Percentiles rank a stretch among this genome's conserved stretches.
phyloP scores from a whole-genome alignment of 192 early-diverging fungal species.

The Umbelopsis vinacea region DNA sequence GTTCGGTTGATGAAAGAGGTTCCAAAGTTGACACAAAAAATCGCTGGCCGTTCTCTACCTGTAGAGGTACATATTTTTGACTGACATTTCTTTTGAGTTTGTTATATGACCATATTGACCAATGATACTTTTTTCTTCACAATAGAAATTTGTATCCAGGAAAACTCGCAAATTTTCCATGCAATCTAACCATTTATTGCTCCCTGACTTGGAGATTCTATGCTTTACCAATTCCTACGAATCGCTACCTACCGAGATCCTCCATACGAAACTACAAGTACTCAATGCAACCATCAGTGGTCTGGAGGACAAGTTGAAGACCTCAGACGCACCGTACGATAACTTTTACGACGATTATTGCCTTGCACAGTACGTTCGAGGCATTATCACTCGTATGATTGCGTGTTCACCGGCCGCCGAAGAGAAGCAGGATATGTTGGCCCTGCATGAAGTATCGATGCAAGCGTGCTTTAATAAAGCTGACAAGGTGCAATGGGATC shows the following conservation, averaged over 20 bases:
- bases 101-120: neutral
- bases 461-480: slow-evolving; percentile 54
- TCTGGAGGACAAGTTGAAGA: neutral
- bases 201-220: slow-evolving; percentile 81
- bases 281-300: slow-evolving; percentile 18
- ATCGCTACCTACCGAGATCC: slow-evolving; percentile 59
- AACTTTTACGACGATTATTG: slow-evolving; percentile 83
- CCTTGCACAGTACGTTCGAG: slow-evolving; percentile 70
- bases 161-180: slow-evolving; percentile 75
- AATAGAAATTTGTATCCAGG: slow-evolving; percentile 82
- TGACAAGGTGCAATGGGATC: slow-evolving; percentile 63
- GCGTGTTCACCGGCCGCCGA: slow-evolving; percentile 39
- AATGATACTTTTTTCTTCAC: neutral
- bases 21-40: slow-evolving; percentile 67
- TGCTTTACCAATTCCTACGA: slow-evolving; percentile 73
- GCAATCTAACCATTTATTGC: slow-evolving; percentile 66
- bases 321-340: neutral
- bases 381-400: slow-evolving; percentile 65
- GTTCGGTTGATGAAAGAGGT: slow-evolving; percentile 68
- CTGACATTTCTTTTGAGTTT: too few relatives aligned
- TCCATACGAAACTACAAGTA: slow-evolving; percentile 16
- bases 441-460: slow-evolving; percentile 43
- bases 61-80: slow-evolving; percentile 61
- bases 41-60: slow-evolving; percentile 86
- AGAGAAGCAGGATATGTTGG: neutral